Evolutionary conservation across 805 yeast species (phyloP).

Genomic region (Maudiozyma bulderi): DNA sequence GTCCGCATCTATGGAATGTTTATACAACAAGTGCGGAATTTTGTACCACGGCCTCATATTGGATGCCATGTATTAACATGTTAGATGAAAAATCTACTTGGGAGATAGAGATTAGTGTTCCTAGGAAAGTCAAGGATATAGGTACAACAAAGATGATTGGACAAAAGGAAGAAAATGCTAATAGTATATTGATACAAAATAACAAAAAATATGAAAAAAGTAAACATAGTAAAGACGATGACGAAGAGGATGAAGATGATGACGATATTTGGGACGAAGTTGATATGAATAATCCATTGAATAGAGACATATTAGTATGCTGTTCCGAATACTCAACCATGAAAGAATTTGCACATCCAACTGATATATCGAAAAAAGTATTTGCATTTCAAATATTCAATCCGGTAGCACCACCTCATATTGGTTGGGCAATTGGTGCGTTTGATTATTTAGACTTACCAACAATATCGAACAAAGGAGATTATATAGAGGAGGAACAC

Average conservation of each 20-base stretch:
- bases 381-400: slow-evolving; percentile 65
- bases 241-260: slow-evolving; percentile 25
- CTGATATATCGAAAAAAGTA: slow-evolving; percentile 64
- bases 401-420: slow-evolving; percentile 87
- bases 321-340: slow-evolving; percentile 61
- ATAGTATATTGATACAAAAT: slow-evolving; percentile 6
- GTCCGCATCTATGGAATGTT: slow-evolving; percentile 61
- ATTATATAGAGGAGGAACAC: slow-evolving; percentile 22
- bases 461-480: slow-evolving; percentile 11
- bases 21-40: slow-evolving; percentile 74
- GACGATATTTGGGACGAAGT: slow-evolving; percentile 24
- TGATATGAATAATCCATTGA: slow-evolving; percentile 18
- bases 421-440: slow-evolving; percentile 92
- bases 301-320: slow-evolving; percentile 49
- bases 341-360: slow-evolving; percentile 65
- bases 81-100: slow-evolving; percentile 84
- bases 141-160: slow-evolving; percentile 33
- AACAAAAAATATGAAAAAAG: slow-evolving; percentile 3
- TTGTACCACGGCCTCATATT: slow-evolving; percentile 79
- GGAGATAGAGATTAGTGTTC: slow-evolving; percentile 82
- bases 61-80: slow-evolving; percentile 95
- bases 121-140: slow-evolving; percentile 68
- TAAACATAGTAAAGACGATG: slow-evolving; percentile 15
- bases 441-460: slow-evolving; percentile 46
- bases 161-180: slow-evolving; percentile 9